A percentile compares a stretch with the other conserved stretches of the same genome.
Evolutionary conservation across 2,329 filamentous ascomycete genomes (phyloP).

Genomic region (Colletotrichum melonis): DNA sequence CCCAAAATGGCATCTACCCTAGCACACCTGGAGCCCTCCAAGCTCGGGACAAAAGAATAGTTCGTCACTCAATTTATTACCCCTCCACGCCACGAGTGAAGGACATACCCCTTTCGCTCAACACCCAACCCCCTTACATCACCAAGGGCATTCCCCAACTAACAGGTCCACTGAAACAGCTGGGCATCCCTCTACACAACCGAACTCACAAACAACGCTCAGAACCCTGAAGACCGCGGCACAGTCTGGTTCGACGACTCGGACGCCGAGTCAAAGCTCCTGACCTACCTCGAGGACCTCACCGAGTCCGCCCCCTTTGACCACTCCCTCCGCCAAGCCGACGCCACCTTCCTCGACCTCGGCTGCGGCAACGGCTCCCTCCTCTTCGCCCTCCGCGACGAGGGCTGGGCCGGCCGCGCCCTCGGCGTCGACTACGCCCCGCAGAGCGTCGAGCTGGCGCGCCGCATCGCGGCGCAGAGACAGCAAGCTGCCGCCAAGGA

Average conservation of each 20-base stretch:
- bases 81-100: conserved; percentile 5
- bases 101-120: neutral
- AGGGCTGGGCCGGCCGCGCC: conserved; percentile 74
- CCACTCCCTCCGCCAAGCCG: conserved; percentile 34
- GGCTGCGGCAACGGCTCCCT: conserved; percentile 95
- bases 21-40: conserved; percentile 78
- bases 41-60: conserved; percentile 92
- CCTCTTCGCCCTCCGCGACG: conserved; percentile 81
- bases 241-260: conserved; percentile 98
- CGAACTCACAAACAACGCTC: conserved; percentile 77
- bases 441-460: conserved; percentile 79
- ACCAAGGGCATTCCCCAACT: conserved; percentile 20
- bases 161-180: conserved; percentile 53
- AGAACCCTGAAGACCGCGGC: conserved; percentile 82
- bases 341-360: conserved; percentile 79
- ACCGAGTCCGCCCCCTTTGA: conserved; percentile 37
- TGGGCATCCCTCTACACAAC: conserved; percentile 81
- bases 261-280: conserved; percentile 83
- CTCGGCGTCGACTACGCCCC: conserved; percentile 91
- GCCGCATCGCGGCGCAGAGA: conserved; percentile 61
- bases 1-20: conserved; percentile 54
- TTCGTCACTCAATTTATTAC: conserved; percentile 55
- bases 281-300: conserved; percentile 69
- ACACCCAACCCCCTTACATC: conserved; percentile 10
- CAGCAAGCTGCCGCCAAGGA: conserved; percentile 28